Percentiles rank a stretch among this genome's conserved stretches.
These are phyloP conservation scores for Lipomyces spencermartinsiae DNA, from an alignment of 805 yeast species.

Conservation along the genomic window DNA sequence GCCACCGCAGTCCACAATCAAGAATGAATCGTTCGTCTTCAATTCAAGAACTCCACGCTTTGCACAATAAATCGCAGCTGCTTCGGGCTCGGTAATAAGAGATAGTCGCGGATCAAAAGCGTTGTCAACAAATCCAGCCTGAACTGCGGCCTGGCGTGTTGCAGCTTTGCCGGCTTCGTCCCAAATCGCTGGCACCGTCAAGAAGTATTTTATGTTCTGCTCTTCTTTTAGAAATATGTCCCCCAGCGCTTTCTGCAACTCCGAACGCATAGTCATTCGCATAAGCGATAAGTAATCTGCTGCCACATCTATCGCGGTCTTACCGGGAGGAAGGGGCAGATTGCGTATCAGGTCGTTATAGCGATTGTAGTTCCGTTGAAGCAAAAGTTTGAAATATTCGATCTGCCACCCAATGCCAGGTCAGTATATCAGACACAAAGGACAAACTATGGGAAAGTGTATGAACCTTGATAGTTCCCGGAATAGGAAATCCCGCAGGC, in stretches of 20 bases:
- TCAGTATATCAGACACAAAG: not conserved
- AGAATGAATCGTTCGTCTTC: conserved; percentile 16
- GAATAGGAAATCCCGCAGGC: conserved; percentile 17
- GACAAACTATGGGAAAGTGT: too few species aligned
- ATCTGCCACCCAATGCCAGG: conserved; percentile 2
- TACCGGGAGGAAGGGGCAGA: conserved; percentile 26
- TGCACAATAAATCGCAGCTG: conserved; percentile 36
- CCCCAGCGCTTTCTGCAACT: conserved; percentile 17
- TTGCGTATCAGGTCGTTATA: conserved; percentile 10
- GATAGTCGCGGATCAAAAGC: conserved; percentile 19
- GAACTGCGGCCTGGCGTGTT: conserved; percentile 34
- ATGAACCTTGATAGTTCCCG: conserved; percentile 23
- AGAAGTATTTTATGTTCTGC: conserved; percentile 25
- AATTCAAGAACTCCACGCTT: conserved; percentile 20
- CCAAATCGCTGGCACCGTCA: conserved; percentile 38
- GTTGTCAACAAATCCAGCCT: conserved; percentile 32
- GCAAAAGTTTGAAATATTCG: conserved; percentile 32
- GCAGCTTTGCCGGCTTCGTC: conserved; percentile 30
- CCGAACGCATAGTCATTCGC: conserved; percentile 15
- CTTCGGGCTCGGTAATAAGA: conserved; percentile 37
- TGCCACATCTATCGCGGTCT: conserved; percentile 29
- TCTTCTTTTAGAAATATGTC: conserved; percentile 18
- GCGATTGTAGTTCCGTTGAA: conserved; percentile 18
- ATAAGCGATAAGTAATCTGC: conserved; percentile 28
- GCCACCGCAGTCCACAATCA: conserved; percentile 38